Percentiles rank a stretch among this genome's conserved stretches.
These are phyloP conservation scores for Cryoendolithus antarcticus DNA, from an alignment of 2,329 filamentous ascomycete genomes.

Conservation along the genomic window DNA sequence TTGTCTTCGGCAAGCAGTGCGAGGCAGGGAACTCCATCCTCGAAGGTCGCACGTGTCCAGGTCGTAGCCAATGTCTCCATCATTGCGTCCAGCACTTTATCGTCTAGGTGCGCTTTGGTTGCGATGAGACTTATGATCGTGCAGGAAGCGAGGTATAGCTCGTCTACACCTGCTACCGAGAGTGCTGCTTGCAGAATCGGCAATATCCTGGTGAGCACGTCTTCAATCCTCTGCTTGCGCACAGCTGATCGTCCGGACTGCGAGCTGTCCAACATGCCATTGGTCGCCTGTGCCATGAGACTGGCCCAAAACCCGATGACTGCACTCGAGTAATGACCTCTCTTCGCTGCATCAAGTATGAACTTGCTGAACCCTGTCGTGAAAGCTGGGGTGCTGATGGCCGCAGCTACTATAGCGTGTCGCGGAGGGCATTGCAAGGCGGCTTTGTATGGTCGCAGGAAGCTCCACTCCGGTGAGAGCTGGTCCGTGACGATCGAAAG, in stretches of 20 bases:
- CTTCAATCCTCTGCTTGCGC: constrained; percentile 70
- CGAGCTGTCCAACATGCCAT: constrained; percentile 65
- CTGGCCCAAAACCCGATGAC: constrained; percentile 86
- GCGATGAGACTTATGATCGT: constrained; percentile 82
- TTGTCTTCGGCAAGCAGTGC: constrained; percentile 66
- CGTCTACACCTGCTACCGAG: constrained; percentile 60
- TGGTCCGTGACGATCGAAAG: constrained; percentile 73
- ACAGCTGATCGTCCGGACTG: constrained; percentile 64
- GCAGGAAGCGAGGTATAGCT: constrained; percentile 76
- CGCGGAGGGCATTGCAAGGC: constrained; percentile 65
- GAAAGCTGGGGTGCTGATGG: constrained; percentile 65
- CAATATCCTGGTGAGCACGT: constrained; percentile 54
- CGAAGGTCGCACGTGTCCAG: constrained; percentile 61
- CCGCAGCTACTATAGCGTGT: constrained; percentile 70
- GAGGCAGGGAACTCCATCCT: constrained; percentile 65
- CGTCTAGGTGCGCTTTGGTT: constrained; percentile 66
- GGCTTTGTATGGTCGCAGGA: constrained; percentile 74
- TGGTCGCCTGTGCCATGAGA: constrained; percentile 72
- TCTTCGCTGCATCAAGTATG: constrained; percentile 59
- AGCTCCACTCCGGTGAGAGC: constrained; percentile 65
- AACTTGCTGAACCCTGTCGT: constrained; percentile 67
- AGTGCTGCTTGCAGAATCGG: constrained; percentile 67
- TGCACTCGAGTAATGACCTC: constrained; percentile 61
- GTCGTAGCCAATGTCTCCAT: constrained; percentile 79
- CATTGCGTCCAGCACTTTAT: constrained; percentile 67